These are phyloP conservation scores for Marchantia paleacea DNA, from an alignment of 225 moss, liverwort and hornwort genomes.

Conservation along the genomic window DNA sequence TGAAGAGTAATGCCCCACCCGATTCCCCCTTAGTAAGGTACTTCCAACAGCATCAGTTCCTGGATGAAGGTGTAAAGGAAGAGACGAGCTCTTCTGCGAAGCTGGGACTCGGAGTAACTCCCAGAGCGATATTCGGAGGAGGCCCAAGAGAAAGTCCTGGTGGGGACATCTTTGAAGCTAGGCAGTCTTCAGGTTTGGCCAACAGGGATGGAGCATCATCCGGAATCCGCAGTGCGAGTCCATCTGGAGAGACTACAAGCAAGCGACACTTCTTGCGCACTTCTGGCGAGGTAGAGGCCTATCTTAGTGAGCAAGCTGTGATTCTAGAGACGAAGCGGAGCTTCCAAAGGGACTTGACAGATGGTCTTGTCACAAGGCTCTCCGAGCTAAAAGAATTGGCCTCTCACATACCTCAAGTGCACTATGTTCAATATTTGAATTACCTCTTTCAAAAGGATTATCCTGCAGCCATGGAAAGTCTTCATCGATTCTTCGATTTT, in stretches of 20 bases:
- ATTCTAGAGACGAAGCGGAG: slow-evolving; percentile 59
- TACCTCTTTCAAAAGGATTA: slow-evolving; percentile 77
- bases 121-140: slow-evolving; percentile 5
- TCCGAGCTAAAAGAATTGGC: slow-evolving; percentile 36
- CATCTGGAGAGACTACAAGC: slow-evolving; percentile 40
- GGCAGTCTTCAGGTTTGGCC: slow-evolving; percentile 28
- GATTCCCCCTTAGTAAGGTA: slow-evolving; percentile 35
- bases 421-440: slow-evolving; percentile 80
- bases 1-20: slow-evolving; percentile 5
- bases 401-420: slow-evolving; percentile 47
- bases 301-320: slow-evolving; percentile 79
- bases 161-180: slow-evolving; percentile 27
- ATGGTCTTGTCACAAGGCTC: slow-evolving; percentile 26
- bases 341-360: slow-evolving; percentile 25
- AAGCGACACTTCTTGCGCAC: slow-evolving; percentile 66
- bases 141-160: slow-evolving; percentile 4
- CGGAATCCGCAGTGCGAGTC: slow-evolving; percentile 34
- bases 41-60: slow-evolving; percentile 41
- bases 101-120: background rate
- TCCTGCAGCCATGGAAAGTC: slow-evolving; percentile 83
- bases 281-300: slow-evolving; percentile 75
- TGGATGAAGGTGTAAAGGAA: slow-evolving; percentile 65
- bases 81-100: slow-evolving; percentile 14
- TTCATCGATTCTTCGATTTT: slow-evolving; percentile 82
- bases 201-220: slow-evolving; percentile 32